Evolutionary conservation across 202 grass and related monocot species (phyloP).

Genomic region (Zoysia matrella): DNA sequence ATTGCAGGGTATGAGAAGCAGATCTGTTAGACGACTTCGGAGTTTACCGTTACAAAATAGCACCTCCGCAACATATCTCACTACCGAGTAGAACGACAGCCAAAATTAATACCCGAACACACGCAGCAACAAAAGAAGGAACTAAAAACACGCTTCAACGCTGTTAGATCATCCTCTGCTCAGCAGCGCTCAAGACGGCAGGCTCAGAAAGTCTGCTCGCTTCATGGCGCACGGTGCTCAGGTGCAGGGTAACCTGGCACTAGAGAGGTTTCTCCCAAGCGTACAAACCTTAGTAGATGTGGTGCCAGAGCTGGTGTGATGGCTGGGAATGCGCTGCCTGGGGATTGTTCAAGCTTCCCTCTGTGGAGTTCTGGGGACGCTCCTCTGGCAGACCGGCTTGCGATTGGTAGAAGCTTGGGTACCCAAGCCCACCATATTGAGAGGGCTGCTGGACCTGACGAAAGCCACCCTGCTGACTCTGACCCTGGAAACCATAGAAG

Average conservation of each 20-base stretch:
- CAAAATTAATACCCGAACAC: conserved; percentile 38
- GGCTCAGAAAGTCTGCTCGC: conserved; percentile 48
- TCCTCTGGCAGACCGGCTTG: conserved; percentile 67
- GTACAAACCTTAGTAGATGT: conserved; percentile 67
- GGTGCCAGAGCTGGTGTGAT: conserved; percentile 92
- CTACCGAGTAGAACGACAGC: conserved; percentile 44
- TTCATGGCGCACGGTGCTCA: conserved; percentile 38
- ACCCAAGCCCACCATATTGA: conserved; percentile 67
- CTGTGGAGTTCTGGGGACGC: conserved; percentile 61
- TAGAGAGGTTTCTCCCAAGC: conserved; percentile 25
- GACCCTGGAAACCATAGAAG: conserved; percentile 78
- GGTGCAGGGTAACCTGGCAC: conserved; percentile 22
- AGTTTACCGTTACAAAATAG: conserved; percentile 44
- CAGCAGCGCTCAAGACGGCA: conserved; percentile 47
- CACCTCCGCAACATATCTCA: conserved; percentile 36
- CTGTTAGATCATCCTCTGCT: conserved; percentile 39
- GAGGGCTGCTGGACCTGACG: conserved; percentile 40
- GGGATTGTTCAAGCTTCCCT: conserved; percentile 64
- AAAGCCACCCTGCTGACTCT: background rate
- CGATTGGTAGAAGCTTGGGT: conserved; percentile 78
- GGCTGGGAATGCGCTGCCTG: conserved; percentile 55
- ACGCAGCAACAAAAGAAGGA: background rate
- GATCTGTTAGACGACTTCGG: conserved; percentile 51
- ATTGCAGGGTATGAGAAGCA: conserved; percentile 31
- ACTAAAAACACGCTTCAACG: conserved; percentile 28